A percentile compares a stretch with the other conserved stretches of the same genome.
Evolutionary conservation across 2,329 filamentous ascomycete species (phyloP).

Genomic region (Claviceps sp.): DNA sequence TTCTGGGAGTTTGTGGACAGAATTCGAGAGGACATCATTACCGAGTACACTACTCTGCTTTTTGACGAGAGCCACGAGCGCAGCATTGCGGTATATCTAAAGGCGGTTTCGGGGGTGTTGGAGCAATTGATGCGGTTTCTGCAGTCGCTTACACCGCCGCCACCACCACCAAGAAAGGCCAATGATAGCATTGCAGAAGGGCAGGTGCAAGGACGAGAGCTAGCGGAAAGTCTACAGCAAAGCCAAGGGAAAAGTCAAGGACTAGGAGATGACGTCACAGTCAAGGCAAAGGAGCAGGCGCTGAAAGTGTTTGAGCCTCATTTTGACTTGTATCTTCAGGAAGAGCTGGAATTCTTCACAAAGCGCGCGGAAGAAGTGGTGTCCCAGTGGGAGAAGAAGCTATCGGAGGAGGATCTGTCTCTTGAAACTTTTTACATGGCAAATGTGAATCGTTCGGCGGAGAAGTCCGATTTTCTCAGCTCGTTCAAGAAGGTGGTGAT

Average conservation of each 20-base stretch:
- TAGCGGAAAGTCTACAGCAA: background rate
- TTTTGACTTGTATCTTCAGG: conserved; percentile 82
- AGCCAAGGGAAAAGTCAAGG: conserved; percentile 16
- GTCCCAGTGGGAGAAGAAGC: conserved; percentile 75
- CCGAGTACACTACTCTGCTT: conserved; percentile 72
- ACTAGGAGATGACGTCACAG: conserved; percentile 44
- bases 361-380: conserved; percentile 66
- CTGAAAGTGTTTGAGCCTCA: conserved; percentile 76
- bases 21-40: conserved; percentile 69
- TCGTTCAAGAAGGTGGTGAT: conserved; percentile 98
- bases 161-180: background rate
- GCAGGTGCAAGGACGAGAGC: conserved; percentile 16
- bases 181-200: background rate
- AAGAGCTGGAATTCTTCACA: conserved; percentile 80
- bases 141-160: conserved; percentile 45
- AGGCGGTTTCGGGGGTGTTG: conserved; percentile 76
- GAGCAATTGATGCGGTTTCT: conserved; percentile 73
- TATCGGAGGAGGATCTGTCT: conserved; percentile 79
- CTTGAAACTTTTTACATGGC: conserved; percentile 93
- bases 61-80: conserved; percentile 77
- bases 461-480: conserved; percentile 89
- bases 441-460: conserved; percentile 84
- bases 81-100: conserved; percentile 65
- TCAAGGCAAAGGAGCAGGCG: conserved; percentile 54
- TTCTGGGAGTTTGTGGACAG: conserved; percentile 71